A percentile compares a stretch with the other conserved stretches of the same genome.
Evolutionary conservation across 768 basidiomycete genomes (phyloP).

Genomic region (Pisolithus marmoratus): DNA sequence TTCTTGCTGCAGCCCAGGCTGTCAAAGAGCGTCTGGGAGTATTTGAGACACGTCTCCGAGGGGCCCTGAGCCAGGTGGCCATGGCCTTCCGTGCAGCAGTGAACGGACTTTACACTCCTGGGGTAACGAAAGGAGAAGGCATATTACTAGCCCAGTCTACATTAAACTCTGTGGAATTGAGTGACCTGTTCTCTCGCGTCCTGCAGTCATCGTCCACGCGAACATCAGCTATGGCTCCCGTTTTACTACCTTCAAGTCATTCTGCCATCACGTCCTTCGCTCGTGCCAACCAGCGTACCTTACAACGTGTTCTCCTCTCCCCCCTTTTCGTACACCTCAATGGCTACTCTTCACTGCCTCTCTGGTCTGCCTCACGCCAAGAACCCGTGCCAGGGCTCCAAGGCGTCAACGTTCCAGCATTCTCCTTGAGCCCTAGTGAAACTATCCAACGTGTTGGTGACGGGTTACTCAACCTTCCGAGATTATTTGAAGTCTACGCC

Average conservation of each 20-base stretch:
- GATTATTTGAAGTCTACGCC: slow-evolving; percentile 91
- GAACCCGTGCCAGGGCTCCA: slow-evolving; percentile 27
- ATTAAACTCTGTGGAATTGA: slow-evolving; percentile 76
- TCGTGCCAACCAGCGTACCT: slow-evolving; percentile 63
- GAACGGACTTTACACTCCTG: slow-evolving; percentile 47
- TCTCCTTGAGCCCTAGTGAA: slow-evolving; percentile 89
- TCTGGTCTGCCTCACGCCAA: slow-evolving; percentile 55
- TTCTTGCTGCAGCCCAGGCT: slow-evolving; percentile 74
- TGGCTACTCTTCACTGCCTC: slow-evolving; percentile 58
- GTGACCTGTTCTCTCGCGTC: slow-evolving; percentile 27
- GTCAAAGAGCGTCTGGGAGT: slow-evolving; percentile 59
- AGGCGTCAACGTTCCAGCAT: slow-evolving; percentile 67
- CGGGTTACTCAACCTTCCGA: slow-evolving; percentile 87
- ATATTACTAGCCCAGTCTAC: slow-evolving; percentile 77
- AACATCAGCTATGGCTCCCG: slow-evolving; percentile 15
- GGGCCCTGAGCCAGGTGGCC: slow-evolving; percentile 53
- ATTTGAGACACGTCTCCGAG: slow-evolving; percentile 69
- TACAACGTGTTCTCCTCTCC: slow-evolving; percentile 79
- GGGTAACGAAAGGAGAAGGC: slow-evolving; percentile 59
- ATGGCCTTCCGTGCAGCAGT: slow-evolving; percentile 54
- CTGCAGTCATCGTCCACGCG: slow-evolving; percentile 9
- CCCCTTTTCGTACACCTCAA: slow-evolving; percentile 73
- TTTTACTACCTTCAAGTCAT: slow-evolving; percentile 50
- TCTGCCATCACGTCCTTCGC: slow-evolving; percentile 60
- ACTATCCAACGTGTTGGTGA: slow-evolving; percentile 86